Evolutionary conservation across 2,329 filamentous ascomycete genomes (phyloP), one percentile per base, ranked within the genome.

Genomic region (Incumbomyces delicatus): DNA sequence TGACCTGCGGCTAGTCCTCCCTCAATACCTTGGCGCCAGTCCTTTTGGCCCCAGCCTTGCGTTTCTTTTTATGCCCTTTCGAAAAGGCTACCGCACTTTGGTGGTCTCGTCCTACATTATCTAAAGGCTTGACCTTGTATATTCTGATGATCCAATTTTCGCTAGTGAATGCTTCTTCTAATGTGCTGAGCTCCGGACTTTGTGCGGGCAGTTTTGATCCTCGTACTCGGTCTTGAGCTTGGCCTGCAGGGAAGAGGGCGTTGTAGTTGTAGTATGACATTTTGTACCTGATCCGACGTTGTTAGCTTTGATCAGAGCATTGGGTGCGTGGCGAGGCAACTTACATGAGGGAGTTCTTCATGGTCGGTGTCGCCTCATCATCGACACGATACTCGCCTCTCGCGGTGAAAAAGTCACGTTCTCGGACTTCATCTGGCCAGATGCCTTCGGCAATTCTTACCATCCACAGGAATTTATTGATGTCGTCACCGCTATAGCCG

Each of bases 401-500:
- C 3, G 82, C 61, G 6, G 92, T 98, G 70, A 98, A 98, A 73
- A 90, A 98, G 61, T 90, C 84, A 54, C 92, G 85, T 71, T 98
- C 92, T 71, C 88, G 94, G 58, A 98, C 83, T 75, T 98, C 90
- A 56, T 96, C 88, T n/a, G 92, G 92, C 92, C 92, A 98, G 69
- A 98, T 96, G 54, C 92, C 92, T 69, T 98, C 92, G 33, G 92
- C 92, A 62, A 98, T 98, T 63, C 92, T 81, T 49, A 98, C 89
- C 94, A 98, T 98, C 92, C 92, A 98, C 58, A 98, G 74, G 75
- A 98, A 98, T 73, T 98, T 98, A 76, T 98, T 98, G 73, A 98
- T 95, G 62, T 98, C 92, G 59, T 98, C 92, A 53, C 92, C 92
- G 43, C 89, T 95, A 73, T 98, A 98, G 47, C 94, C 94, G 33